Conservation (phyloP, 345 rosid genomes). For the Camelina hispida region DNA sequence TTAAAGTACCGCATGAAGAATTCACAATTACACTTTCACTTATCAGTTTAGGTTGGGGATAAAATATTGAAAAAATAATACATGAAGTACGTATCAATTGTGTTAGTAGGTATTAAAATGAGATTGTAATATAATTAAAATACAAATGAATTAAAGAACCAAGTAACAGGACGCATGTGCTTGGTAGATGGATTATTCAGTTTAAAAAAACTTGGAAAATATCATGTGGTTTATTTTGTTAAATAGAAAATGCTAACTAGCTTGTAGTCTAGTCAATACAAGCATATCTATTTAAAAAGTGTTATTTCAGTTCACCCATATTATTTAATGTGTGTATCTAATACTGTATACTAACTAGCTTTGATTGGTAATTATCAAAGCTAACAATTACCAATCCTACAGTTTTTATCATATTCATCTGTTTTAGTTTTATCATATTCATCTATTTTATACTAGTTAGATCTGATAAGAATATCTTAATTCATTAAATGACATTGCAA, state of each 20-base stretch:
- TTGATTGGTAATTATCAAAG: no score
- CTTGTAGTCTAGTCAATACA: slow-evolving; percentile 12
- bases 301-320: not conserved
- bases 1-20: not conserved
- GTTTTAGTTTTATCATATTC: no score
- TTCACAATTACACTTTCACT: slow-evolving; percentile 34
- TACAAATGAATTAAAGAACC: not conserved
- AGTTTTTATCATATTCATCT: no score
- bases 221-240: slow-evolving; percentile 17
- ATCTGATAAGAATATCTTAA: no score
- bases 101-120: no score
- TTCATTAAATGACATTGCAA: no score
- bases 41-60: not conserved
- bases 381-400: no score
- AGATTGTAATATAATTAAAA: not conserved
- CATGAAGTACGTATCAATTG: no score
- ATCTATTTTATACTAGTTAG: no score
- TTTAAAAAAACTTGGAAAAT: slow-evolving; percentile 7
- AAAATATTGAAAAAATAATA: not conserved
- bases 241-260: slow-evolving; percentile 14
- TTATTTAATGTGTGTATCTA: not conserved
- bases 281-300: slow-evolving; percentile 24
- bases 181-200: slow-evolving; percentile 13
- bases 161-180: not conserved
- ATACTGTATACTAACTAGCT: no score